Base-by-base conservation (phyloP, 805 yeast genomes). In the Candida maris region DNA sequence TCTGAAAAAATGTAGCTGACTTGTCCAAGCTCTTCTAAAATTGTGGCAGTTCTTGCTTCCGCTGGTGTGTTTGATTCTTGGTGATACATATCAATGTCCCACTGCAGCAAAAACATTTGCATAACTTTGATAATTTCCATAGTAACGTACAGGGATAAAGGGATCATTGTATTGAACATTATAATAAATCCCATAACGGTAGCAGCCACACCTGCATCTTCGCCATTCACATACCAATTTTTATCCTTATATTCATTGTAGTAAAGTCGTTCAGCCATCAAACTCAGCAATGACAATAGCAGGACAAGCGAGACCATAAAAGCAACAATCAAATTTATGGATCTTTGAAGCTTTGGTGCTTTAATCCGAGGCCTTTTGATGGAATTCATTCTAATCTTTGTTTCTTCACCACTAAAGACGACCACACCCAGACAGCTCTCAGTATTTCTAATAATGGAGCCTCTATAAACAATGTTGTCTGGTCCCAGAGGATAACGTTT, bases 91-190 rank as follows among this genome's bases (percentile, higher is more conserved):
- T 94, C 97, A 32, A 93, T 76, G 61, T 93, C 98, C 75, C 79
- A 80, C 56, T 87, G 94, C 52, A 93, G 67, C 38, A 88, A 68
- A 27, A 81, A 61, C 59, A 87, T 73, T 59, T 93, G 99, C 65
- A 84, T 77, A 6, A 85, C 84, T 56, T 93, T 93, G 54, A 89
- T 88, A 42, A 93, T 82, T 58, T 94, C 99, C 87, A 91, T 85
- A 0, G 97, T 88, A 15, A 93, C 97, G 56, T 93, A 94, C 19
- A 93, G 72, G 0, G 97, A 91, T 21, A 93, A 67, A 0, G 98
- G 98, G 55, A 93, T 93, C 65, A 93, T 73, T 0, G 98, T 93
- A 58, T 93, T 93, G 66, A 83, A 91, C 97, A 93, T 91, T 67
- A 93, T 91, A 45, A 93, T 82, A 61, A 85, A 94, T 2, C 97